Evolutionary conservation across 2,329 filamentous ascomycete species (phyloP).

Genomic region (Sphaerulina musiva): DNA sequence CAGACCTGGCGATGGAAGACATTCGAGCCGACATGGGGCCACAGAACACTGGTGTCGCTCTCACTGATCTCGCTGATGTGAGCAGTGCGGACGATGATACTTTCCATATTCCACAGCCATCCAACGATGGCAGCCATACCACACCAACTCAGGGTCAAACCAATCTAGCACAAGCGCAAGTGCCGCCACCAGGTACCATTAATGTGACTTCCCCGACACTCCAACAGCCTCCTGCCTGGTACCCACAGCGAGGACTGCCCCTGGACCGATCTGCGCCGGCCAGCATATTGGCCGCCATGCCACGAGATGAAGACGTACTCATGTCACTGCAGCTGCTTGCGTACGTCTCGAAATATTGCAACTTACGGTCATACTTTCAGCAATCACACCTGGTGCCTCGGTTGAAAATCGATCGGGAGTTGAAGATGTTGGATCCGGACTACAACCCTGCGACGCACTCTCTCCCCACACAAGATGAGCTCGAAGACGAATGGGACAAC

Average conservation of each 20-base stretch:
- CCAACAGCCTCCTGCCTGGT: slow-evolving; percentile 49
- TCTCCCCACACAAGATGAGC: slow-evolving; percentile 44
- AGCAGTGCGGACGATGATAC: slow-evolving; percentile 81
- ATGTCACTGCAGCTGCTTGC: slow-evolving; percentile 96
- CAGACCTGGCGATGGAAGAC: slow-evolving; percentile 77
- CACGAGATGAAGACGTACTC: slow-evolving; percentile 91
- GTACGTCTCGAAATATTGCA: slow-evolving; percentile 98
- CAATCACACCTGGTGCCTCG: slow-evolving; percentile 87
- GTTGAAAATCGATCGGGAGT: slow-evolving; percentile 80
- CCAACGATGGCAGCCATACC: slow-evolving; percentile 74
- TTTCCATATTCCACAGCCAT: slow-evolving; percentile 88
- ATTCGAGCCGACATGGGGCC: slow-evolving; percentile 75
- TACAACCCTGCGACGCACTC: slow-evolving; percentile 37
- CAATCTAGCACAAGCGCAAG: slow-evolving; percentile 26
- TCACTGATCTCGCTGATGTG: slow-evolving; percentile 64
- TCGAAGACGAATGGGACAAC: slow-evolving; percentile 79
- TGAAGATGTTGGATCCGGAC: slow-evolving; percentile 71
- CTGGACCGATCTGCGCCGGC: slow-evolving; percentile 37
- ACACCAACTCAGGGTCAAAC: slow-evolving; percentile 51
- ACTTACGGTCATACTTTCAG: slow-evolving; percentile 90
- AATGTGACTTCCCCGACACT: slow-evolving; percentile 69
- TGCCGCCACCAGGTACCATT: slow-evolving; percentile 54
- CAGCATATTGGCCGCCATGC: slow-evolving; percentile 81
- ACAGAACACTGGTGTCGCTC: slow-evolving; percentile 60
- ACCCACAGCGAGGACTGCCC: slow-evolving; percentile 24